A percentile compares a stretch with the other conserved stretches of the same genome.
These are phyloP conservation scores for Bryum argenteum DNA, from an alignment of 225 moss, liverwort and hornwort species.

Conservation along the genomic window DNA sequence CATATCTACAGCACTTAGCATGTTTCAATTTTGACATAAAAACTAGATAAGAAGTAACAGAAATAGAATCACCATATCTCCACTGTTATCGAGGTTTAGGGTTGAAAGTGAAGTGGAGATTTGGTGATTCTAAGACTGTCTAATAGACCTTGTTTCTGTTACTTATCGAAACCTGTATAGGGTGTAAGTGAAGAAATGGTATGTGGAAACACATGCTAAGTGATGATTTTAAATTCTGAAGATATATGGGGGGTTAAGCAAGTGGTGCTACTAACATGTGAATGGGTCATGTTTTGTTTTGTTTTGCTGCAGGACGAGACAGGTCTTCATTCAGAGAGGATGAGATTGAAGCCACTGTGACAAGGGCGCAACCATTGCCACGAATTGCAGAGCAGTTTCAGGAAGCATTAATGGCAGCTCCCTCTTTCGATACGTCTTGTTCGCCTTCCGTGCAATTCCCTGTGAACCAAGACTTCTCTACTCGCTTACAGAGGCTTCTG, in stretches of 20 bases:
- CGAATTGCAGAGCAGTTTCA: conserved; percentile 63
- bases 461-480: conserved; percentile 40
- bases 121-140: no score
- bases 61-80: no score
- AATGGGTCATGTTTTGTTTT: conserved; percentile 8
- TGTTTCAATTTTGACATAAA: no score
- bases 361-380: conserved; percentile 37
- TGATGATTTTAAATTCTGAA: no score
- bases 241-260: neutral
- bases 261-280: neutral
- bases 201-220: no score
- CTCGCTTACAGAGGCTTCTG: conserved; percentile 51
- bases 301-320: conserved; percentile 36
- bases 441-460: conserved; percentile 41
- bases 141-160: no score
- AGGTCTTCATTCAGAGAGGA: conserved; percentile 37
- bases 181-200: no score
- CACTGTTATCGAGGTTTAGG: no score
- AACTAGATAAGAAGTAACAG: no score
- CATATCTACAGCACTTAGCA: no score
- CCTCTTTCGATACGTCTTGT: conserved; percentile 32
- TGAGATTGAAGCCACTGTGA: conserved; percentile 44
- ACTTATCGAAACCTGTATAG: no score
- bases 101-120: no score
- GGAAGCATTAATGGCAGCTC: conserved; percentile 63